These are phyloP conservation scores for Eragrostis curvula DNA, from an alignment of 176 grass and related monocot genomes.

Conservation along the genomic window DNA sequence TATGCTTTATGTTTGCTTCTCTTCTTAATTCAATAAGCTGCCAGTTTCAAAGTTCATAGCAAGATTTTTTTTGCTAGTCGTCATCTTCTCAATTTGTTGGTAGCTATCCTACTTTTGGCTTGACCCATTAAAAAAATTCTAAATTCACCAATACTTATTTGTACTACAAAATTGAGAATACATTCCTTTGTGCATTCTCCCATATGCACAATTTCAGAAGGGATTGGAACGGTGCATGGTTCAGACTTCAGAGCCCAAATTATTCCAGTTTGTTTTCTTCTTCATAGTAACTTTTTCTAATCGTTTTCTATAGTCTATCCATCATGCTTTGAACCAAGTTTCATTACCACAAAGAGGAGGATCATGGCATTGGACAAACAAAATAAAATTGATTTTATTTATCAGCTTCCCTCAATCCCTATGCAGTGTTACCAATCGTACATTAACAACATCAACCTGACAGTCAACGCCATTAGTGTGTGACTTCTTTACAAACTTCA, in stretches of 20 bases:
- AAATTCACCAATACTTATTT: background rate
- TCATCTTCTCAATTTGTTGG: constrained; percentile 11
- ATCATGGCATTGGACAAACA: background rate
- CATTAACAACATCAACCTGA: background rate
- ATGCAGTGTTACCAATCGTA: background rate
- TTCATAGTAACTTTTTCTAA: background rate
- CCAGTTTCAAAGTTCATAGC: background rate
- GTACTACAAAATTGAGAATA: background rate
- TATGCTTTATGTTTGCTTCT: background rate
- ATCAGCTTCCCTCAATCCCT: background rate
- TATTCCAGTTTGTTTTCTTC: background rate
- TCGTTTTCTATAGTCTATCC: background rate
- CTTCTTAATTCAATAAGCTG: background rate
- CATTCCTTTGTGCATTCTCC: background rate
- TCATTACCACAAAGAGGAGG: background rate
- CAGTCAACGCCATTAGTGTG: background rate
- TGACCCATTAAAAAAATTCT: background rate
- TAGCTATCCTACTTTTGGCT: background rate
- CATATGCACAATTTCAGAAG: background rate
- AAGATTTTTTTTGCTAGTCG: background rate
- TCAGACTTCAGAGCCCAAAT: background rate
- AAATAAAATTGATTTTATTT: constrained; percentile 1
- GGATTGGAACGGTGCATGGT: background rate
- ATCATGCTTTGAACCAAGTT: background rate
- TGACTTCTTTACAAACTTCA: constrained; percentile 29